Evolutionary conservation across 345 rosid species (phyloP).

Genomic region (Hirschfeldia incana): DNA sequence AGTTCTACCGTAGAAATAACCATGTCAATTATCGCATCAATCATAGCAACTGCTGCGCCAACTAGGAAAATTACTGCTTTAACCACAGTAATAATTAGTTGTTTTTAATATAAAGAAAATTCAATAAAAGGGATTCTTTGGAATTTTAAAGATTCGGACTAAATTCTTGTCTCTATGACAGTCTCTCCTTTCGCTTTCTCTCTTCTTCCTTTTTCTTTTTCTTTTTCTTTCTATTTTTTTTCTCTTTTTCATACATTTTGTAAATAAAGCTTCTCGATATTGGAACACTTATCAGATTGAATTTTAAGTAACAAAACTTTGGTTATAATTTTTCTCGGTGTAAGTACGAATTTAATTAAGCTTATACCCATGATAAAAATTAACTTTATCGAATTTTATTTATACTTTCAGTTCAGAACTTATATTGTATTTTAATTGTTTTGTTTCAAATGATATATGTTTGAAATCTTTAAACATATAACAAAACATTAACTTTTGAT

Average conservation of each 20-base stretch:
- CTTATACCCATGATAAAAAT: background rate
- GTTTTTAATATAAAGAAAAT: background rate
- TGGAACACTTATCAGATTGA: background rate
- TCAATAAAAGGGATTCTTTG: constrained; percentile 6
- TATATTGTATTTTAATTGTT: background rate
- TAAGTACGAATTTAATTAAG: background rate
- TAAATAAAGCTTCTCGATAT: background rate
- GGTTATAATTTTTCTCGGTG: background rate
- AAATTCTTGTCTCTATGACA: constrained; percentile 51
- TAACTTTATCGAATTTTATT: background rate
- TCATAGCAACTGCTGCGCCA: constrained; percentile 21
- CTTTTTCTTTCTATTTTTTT: background rate
- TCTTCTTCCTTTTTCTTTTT: constrained; percentile 14
- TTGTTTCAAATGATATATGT: no score
- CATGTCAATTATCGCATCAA: constrained; percentile 38
- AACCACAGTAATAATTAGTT: constrained; percentile 12
- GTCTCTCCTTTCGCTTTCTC: constrained; percentile 55
- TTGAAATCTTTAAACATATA: no score
- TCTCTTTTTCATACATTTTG: background rate
- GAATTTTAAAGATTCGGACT: constrained; percentile 30
- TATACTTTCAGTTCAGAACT: background rate
- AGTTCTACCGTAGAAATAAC: constrained; percentile 14
- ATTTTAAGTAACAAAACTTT: background rate
- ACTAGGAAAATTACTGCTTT: constrained; percentile 18
- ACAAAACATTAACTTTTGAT: no score